These are phyloP conservation scores for Chondrostereum purpureum DNA, from an alignment of 1,284 basidiomycete species.

Conservation along the genomic window DNA sequence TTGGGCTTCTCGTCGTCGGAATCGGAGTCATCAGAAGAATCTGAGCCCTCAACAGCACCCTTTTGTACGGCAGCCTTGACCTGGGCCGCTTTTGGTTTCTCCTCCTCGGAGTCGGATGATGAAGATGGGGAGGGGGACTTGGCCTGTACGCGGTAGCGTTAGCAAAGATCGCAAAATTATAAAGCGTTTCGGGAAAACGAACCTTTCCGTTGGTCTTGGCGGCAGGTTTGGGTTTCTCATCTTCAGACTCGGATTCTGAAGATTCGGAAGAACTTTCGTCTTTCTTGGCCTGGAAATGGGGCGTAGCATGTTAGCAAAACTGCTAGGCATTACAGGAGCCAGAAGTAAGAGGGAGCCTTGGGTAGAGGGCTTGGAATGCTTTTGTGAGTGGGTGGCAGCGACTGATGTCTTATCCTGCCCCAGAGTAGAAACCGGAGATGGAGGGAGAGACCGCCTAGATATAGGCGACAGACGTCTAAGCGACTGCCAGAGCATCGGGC, in stretches of 20 bases:
- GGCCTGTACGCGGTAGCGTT: not conserved
- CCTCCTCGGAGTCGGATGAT: slow-evolving; percentile 29
- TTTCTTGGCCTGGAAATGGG: slow-evolving; percentile 4
- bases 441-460: not conserved
- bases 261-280: slow-evolving; percentile 8
- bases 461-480: too few species aligned
- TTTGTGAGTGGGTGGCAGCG: too few species aligned
- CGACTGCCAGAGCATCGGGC: not conserved
- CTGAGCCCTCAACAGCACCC: slow-evolving; percentile 19
- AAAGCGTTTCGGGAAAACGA: slow-evolving; percentile 11
- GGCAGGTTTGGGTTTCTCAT: slow-evolving; percentile 13
- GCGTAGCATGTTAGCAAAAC: not conserved
- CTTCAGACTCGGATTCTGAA: too few species aligned
- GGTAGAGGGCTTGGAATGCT: too few species aligned
- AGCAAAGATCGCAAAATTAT: too few species aligned
- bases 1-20: slow-evolving; percentile 11
- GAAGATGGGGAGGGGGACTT: slow-evolving; percentile 1
- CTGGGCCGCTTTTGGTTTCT: slow-evolving; percentile 35
- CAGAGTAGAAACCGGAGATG: too few species aligned
- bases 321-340: not conserved
- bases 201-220: slow-evolving; percentile 34
- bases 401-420: too few species aligned
- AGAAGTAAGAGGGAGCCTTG: not conserved
- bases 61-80: slow-evolving; percentile 30
- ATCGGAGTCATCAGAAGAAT: slow-evolving; percentile 19